Percentiles rank a stretch among this genome's conserved stretches.
Conservation (phyloP, 2,329 filamentous ascomycete species). For the Monilinia aucupariae region DNA sequence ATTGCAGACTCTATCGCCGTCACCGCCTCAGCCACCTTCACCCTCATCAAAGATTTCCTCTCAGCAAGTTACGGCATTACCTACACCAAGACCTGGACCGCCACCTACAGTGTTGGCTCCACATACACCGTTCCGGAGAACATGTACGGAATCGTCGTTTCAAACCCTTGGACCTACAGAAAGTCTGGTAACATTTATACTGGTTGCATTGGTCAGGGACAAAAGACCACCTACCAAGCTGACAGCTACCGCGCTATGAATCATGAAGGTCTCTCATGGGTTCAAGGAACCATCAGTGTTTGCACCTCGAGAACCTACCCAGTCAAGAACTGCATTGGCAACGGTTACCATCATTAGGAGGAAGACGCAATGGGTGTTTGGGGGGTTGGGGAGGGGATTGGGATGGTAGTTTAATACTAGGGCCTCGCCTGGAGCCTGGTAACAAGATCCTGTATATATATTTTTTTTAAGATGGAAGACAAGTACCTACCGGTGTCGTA, state of each 20-base stretch:
- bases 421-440: not conserved
- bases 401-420: not conserved
- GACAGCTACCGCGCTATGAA: not conserved
- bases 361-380: not conserved
- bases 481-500: not conserved
- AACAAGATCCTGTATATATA: not conserved
- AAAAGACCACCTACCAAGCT: not conserved
- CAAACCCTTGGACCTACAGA: slow-evolving; percentile 1
- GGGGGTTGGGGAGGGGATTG: not conserved
- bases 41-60: not conserved
- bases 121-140: not conserved
- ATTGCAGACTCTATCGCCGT: not conserved
- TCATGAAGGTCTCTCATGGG: not conserved
- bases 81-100: not conserved
- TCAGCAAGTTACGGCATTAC: not conserved
- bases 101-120: not conserved
- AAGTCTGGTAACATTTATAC: not conserved
- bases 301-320: not conserved
- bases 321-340: not conserved
- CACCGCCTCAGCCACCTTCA: not conserved
- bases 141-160: slow-evolving; percentile 1
- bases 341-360: not conserved
- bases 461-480: not conserved
- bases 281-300: slow-evolving; percentile 8
- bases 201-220: slow-evolving; percentile 3